Evolutionary conservation across 306 rosid genomes (phyloP).

Genomic region (Adenanthera pavonina): DNA sequence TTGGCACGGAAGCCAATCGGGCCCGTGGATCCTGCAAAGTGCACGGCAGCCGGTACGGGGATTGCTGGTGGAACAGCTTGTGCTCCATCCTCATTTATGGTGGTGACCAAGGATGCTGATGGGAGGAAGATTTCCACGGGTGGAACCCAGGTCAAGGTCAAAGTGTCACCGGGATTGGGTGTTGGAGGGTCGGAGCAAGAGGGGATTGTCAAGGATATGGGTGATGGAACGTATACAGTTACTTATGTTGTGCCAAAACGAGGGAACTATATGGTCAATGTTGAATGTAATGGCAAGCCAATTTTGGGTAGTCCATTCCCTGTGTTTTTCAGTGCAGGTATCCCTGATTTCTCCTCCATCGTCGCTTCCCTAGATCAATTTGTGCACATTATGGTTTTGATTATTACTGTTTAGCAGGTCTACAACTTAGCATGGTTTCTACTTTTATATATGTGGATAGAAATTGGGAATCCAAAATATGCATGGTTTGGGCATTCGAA

Average conservation of each 20-base stretch:
- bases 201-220: constrained; percentile 95
- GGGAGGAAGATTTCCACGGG: constrained; percentile 81
- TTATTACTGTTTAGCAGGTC: constrained; percentile 5
- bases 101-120: constrained; percentile 85
- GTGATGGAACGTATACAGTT: constrained; percentile 86
- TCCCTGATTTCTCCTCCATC: constrained; percentile 5
- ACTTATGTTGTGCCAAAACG: constrained; percentile 94
- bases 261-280: constrained; percentile 93
- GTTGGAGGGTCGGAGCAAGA: constrained; percentile 97
- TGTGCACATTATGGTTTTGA: neutral
- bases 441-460: neutral
- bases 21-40: constrained; percentile 84
- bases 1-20: constrained; percentile 82
- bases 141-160: constrained; percentile 80
- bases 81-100: constrained; percentile 75
- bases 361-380: neutral
- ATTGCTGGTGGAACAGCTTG: constrained; percentile 92
- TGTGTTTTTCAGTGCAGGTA: constrained; percentile 99
- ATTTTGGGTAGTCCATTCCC: constrained; percentile 99
- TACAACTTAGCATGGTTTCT: neutral
- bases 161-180: constrained; percentile 81
- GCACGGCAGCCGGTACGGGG: constrained; percentile 87
- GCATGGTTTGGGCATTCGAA: constrained; percentile 17
- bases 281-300: constrained; percentile 90
- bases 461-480: neutral